A percentile compares a stretch with the other conserved stretches of the same genome.
Conservation (phyloP, 768 basidiomycete genomes). For the Fomitopsis pulvina region DNA sequence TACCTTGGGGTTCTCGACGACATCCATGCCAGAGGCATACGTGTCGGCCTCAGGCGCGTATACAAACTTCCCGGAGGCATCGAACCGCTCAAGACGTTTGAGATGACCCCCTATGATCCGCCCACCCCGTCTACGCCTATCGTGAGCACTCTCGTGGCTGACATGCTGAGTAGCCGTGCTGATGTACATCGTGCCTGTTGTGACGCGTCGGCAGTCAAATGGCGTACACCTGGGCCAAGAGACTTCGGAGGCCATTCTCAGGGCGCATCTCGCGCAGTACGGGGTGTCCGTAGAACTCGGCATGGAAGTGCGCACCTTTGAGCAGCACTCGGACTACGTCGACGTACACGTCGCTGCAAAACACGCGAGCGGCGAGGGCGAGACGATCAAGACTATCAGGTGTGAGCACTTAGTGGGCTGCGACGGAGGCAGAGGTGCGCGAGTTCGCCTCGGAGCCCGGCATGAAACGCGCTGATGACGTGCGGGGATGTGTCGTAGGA, state of each 20-base stretch:
- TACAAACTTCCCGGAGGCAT: slow-evolving; percentile 17
- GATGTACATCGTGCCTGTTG: too few species aligned
- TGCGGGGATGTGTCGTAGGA: slow-evolving; percentile 21
- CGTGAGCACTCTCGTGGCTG: slow-evolving; percentile 2
- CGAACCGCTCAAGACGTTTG: neutral
- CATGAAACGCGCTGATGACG: neutral
- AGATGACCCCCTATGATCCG: neutral
- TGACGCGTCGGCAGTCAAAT: too few species aligned
- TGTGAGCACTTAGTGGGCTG: slow-evolving; percentile 31
- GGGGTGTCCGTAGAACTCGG: slow-evolving; percentile 28
- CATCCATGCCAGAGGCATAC: neutral
- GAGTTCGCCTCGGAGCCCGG: neutral
- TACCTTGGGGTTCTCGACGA: slow-evolving; percentile 16
- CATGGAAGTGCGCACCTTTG: slow-evolving; percentile 26
- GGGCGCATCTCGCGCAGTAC: slow-evolving; percentile 16
- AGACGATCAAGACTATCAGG: slow-evolving; percentile 19
- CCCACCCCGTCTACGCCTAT: slow-evolving; percentile 10
- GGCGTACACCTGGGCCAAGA: neutral
- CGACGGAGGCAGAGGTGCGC: slow-evolving; percentile 30
- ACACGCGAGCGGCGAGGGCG: slow-evolving; percentile 9
- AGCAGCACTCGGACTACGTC: slow-evolving; percentile 27
- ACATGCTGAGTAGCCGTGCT: too few species aligned
- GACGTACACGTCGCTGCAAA: slow-evolving; percentile 18
- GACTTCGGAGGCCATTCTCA: slow-evolving; percentile 21
- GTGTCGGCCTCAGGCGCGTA: neutral